phyloP scores from a whole-genome alignment of 23 red algal species.

The Gracilaria caudata region DNA sequence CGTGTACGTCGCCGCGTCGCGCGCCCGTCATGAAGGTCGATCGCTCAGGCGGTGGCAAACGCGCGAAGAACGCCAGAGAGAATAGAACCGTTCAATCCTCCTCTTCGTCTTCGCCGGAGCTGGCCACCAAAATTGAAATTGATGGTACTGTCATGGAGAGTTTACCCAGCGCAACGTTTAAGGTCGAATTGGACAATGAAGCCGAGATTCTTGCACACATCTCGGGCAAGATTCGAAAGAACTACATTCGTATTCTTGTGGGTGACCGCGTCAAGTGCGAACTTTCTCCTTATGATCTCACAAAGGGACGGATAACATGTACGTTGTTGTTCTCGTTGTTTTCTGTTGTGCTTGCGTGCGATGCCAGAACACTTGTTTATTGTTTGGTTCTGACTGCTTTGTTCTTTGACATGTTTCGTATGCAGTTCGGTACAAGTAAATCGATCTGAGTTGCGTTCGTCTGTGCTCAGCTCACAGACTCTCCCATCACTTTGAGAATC shows the following conservation, averaged over 20 bases:
- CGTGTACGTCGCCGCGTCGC: not conserved
- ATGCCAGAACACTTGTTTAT: not conserved
- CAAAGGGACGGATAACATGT: conserved; percentile 90
- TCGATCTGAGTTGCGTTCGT: not conserved
- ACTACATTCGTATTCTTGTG: conserved; percentile 94
- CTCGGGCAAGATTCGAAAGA: conserved; percentile 94
- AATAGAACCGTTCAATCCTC: not conserved
- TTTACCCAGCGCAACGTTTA: conserved; percentile 90
- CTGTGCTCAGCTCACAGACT: not conserved
- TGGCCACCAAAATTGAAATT: conserved; percentile 80
- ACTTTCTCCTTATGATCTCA: conserved; percentile 92
- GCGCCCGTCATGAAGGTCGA: conserved; percentile 38
- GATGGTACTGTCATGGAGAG: conserved; percentile 94
- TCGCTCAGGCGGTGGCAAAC: conserved; percentile 29
- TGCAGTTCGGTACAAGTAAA: conserved; percentile 74
- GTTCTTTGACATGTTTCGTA: not conserved
- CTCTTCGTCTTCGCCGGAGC: not conserved
- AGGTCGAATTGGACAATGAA: conserved; percentile 89
- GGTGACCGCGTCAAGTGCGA: conserved; percentile 91
- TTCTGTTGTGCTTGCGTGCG: not conserved
- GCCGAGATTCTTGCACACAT: conserved; percentile 82
- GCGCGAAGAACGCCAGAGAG: conserved; percentile 26
- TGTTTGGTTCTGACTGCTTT: conserved; percentile 11
- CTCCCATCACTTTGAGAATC: not conserved
- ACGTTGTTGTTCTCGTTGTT: conserved; percentile 19